Conservation (phyloP, 2,329 filamentous ascomycete species). For the Clonostachys sp. region DNA sequence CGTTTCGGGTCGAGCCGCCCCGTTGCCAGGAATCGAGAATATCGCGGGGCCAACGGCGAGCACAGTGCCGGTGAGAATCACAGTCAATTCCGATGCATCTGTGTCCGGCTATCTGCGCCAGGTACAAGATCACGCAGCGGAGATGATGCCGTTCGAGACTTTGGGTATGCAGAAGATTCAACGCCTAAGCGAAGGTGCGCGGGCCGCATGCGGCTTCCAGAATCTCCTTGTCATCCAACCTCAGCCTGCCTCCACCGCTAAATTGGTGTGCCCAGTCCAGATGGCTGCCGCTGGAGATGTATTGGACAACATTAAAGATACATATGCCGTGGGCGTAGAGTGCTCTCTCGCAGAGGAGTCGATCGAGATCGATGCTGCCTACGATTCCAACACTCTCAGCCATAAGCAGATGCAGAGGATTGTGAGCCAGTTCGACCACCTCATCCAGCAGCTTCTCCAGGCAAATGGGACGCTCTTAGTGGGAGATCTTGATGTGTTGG, state of each 20-base stretch:
- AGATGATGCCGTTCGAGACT: constrained; percentile 8
- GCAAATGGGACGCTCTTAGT: not conserved
- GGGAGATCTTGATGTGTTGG: too few relatives aligned
- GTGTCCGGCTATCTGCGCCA: constrained; percentile 34
- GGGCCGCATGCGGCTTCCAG: constrained; percentile 5
- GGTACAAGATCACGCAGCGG: constrained; percentile 7
- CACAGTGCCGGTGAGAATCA: constrained; percentile 14
- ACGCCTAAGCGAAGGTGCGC: not conserved
- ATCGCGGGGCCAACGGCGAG: constrained; percentile 17
- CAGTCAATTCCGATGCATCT: constrained; percentile 15
- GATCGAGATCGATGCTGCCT: constrained; percentile 4
- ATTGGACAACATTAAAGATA: too few relatives aligned
- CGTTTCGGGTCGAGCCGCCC: constrained; percentile 13
- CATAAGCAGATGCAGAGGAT: not conserved
- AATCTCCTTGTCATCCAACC: constrained; percentile 9
- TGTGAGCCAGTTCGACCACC: not conserved
- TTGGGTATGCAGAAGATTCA: constrained; percentile 7
- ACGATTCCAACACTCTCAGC: not conserved
- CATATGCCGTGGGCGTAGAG: too few relatives aligned
- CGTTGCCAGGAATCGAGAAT: constrained; percentile 11
- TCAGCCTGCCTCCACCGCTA: not conserved
- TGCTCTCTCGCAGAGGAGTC: too few relatives aligned
- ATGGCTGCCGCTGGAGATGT: too few relatives aligned
- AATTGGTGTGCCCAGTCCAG: too few relatives aligned
- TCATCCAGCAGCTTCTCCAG: not conserved